Percentiles rank a stretch among this genome's conserved stretches.
These are phyloP conservation scores for Parathielavia appendiculata DNA, from an alignment of 495 filamentous ascomycete genomes.

Conservation along the genomic window DNA sequence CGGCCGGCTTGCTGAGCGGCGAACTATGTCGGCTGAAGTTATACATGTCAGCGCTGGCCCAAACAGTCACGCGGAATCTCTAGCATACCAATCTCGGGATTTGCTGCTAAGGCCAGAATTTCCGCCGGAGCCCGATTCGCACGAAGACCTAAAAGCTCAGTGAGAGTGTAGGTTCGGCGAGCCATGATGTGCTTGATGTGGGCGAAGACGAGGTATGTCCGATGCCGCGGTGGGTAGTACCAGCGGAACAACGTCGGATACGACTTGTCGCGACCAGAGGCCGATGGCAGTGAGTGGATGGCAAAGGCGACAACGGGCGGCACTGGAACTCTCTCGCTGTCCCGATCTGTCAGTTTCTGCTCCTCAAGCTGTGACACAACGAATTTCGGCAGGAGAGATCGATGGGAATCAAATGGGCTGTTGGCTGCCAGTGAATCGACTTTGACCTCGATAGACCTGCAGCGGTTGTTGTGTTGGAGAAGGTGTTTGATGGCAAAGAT, in stretches of 20 bases:
- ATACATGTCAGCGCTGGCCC: not conserved
- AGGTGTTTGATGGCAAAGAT: constrained; percentile 21
- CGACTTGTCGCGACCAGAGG: constrained; percentile 1
- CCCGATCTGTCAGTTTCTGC: constrained; percentile 30
- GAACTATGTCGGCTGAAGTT: constrained; percentile 25
- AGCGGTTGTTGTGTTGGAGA: constrained; percentile 10
- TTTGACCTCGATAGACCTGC: constrained; percentile 16
- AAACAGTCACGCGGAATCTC: not conserved
- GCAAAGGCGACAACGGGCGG: constrained; percentile 26
- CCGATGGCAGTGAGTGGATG: constrained; percentile 14
- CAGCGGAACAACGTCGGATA: constrained; percentile 34
- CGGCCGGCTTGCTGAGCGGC: constrained; percentile 21
- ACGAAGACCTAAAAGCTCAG: constrained; percentile 37
- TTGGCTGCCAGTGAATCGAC: constrained; percentile 8
- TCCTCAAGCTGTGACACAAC: constrained; percentile 36
- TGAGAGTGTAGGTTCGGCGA: constrained; percentile 31
- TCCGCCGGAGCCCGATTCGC: not conserved
- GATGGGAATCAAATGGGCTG: not conserved
- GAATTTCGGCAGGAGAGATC: constrained; percentile 24
- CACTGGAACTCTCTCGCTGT: constrained; percentile 22
- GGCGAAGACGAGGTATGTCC: constrained; percentile 35
- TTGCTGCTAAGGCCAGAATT: constrained; percentile 21
- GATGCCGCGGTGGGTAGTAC: constrained; percentile 22
- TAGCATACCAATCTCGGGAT: constrained; percentile 35
- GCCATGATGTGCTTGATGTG: constrained; percentile 32